Evolutionary conservation across 2,329 filamentous ascomycete genomes (phyloP), one percentile per base, ranked within the genome.

Genomic region (Penicillium sp.): DNA sequence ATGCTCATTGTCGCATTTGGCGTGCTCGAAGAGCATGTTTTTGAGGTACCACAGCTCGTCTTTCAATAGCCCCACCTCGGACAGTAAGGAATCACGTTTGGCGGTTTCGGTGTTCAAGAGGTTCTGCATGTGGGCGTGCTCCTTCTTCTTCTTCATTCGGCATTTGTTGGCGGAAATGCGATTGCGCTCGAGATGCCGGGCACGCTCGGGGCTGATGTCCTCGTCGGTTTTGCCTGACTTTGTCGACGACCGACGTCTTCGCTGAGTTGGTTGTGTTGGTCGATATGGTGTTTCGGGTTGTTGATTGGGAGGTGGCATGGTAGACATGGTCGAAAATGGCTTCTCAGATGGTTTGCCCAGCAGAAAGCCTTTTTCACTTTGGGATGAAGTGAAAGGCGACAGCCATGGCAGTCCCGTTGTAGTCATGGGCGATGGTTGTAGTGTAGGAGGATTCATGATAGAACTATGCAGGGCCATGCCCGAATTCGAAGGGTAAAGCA

Each of bases 91-190:
- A 3, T 67, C 64, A 42, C 62, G 66, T 20, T 62, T 65, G n/a
- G 59, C 61, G 0, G 65, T 61, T 50, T 68, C 65, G 17, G 60
- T 45, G 6, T 57, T 48, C 2, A 68, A 57, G 0, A 50, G 38
- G 7, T 48, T 59, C 39, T 68, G 58, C 17, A 68, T 67, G 31
- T 60, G 47, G 11, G 66, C 55, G 34, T 68, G 61, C 51, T 67
- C 62, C 5, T 57, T 22, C 59, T 69, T 69, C 38, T 66, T 68
- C 42, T 66, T 63, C 14, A 57, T 37, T 12, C 67, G 63, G 43
- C 65, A 69, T 54, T 68, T 68, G 55, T 63, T 68, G 20, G 66
- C 66, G 25, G 66, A 66, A 42, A 68, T 55, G 17, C 66, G 64
- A 54, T 69, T 69, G 35, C 67, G 61, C 57, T 68, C 66, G 38